Conservation (phyloP, 2,329 filamentous ascomycete genomes). For the Elsinoe arachidis region DNA sequence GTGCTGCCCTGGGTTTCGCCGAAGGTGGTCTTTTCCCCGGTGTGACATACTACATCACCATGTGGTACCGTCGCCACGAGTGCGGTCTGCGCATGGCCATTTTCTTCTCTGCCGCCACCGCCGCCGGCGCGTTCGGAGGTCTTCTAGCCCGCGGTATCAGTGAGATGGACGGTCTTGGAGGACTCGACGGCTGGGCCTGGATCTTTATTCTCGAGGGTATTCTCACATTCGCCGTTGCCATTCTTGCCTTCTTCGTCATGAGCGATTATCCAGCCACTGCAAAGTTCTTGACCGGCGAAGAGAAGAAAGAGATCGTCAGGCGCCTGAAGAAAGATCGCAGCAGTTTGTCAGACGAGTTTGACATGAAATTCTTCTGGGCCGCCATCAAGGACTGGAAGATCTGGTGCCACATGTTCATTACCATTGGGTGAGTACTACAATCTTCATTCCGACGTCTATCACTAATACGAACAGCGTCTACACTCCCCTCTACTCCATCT, state of each 20-base stretch:
- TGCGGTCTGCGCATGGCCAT: slow-evolving; percentile 28
- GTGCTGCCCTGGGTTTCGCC: slow-evolving; percentile 33
- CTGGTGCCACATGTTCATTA: slow-evolving; percentile 35
- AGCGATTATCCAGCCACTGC: slow-evolving; percentile 52
- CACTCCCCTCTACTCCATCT: slow-evolving; percentile 24
- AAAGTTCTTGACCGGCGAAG: slow-evolving; percentile 45
- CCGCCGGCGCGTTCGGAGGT: slow-evolving; percentile 20
- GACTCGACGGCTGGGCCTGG: slow-evolving; percentile 25
- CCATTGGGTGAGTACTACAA: slow-evolving; percentile 30
- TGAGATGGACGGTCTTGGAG: slow-evolving; percentile 19
- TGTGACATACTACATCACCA: slow-evolving; percentile 31
- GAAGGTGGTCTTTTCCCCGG: slow-evolving; percentile 33
- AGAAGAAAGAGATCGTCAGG: slow-evolving; percentile 31
- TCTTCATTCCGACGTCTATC: background rate
- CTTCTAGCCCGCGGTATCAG: slow-evolving; percentile 12
- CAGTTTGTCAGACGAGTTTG: slow-evolving; percentile 29
- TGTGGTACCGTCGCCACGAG: slow-evolving; percentile 33
- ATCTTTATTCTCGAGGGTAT: slow-evolving; percentile 22
- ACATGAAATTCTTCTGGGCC: slow-evolving; percentile 31
- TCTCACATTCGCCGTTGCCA: slow-evolving; percentile 32
- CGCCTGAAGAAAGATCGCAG: slow-evolving; percentile 23
- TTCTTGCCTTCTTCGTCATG: slow-evolving; percentile 38
- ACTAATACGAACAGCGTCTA: slow-evolving; percentile 12
- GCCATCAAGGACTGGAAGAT: slow-evolving; percentile 36
- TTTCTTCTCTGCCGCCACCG: slow-evolving; percentile 27